phyloP scores from a whole-genome alignment of 768 basidiomycete genomes.

The Gelatoporia subvermispora region DNA sequence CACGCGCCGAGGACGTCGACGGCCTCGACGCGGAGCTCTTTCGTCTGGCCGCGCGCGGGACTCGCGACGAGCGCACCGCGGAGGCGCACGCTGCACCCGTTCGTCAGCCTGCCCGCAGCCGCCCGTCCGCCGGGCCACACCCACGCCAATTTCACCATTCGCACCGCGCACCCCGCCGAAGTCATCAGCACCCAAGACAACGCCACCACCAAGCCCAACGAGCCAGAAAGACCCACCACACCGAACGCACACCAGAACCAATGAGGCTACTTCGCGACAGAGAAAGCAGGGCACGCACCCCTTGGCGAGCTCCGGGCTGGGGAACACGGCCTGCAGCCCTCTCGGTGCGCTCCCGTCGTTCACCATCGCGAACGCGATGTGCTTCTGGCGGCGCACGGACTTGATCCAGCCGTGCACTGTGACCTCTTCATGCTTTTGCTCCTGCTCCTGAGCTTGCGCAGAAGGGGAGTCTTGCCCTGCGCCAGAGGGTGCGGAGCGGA shows the following conservation, averaged over 20 bases:
- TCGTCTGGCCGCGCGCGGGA: slow-evolving; percentile 44
- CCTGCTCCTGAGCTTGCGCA: no score
- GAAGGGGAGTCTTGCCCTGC: no score
- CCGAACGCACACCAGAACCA: neutral
- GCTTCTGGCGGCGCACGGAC: slow-evolving; percentile 82
- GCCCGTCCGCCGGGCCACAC: no score
- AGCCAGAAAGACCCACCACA: no score
- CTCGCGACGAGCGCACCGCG: slow-evolving; percentile 42
- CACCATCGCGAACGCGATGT: slow-evolving; percentile 78
- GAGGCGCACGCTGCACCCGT: slow-evolving; percentile 52
- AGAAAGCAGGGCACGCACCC: slow-evolving; percentile 19
- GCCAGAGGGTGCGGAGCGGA: no score
- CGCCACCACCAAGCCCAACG: no score
- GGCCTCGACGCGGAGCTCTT: slow-evolving; percentile 47
- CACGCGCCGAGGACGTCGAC: slow-evolving; percentile 51
- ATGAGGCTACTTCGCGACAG: neutral
- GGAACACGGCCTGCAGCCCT: slow-evolving; percentile 78
- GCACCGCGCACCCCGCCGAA: neutral
- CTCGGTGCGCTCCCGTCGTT: slow-evolving; percentile 71
- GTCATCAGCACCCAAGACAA: no score
- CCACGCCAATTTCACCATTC: neutral
- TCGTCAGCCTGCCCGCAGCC: slow-evolving; percentile 38
- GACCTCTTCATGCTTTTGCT: no score
- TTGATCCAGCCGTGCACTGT: slow-evolving; percentile 80
- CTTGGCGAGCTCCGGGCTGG: slow-evolving; percentile 32